Evolutionary conservation across 2,329 filamentous ascomycete genomes (phyloP).

Genomic region (Pseudovirgaria hyperparasitica): DNA sequence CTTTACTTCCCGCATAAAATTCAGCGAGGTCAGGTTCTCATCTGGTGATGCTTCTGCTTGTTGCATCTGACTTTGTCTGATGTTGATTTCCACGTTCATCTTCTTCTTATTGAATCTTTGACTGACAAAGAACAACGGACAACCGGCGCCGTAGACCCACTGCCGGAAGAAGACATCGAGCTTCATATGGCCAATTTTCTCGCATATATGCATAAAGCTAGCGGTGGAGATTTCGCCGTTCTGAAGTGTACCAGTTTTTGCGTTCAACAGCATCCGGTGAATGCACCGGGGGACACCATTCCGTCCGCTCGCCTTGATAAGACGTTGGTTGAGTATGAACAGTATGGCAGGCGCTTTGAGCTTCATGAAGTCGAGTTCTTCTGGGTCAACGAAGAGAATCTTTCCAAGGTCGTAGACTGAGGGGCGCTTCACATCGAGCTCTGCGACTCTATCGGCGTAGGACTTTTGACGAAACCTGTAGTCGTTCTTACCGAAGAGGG

Average conservation of each 20-base stretch:
- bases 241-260: constrained; percentile 65
- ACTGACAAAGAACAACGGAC: constrained; percentile 72
- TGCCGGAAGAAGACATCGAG: constrained; percentile 88
- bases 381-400: constrained; percentile 64
- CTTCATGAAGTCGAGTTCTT: constrained; percentile 80
- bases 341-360: constrained; percentile 84
- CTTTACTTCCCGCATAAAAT: constrained; percentile 75
- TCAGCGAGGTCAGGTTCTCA: constrained; percentile 47
- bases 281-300: constrained; percentile 76
- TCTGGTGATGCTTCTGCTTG: constrained; percentile 18
- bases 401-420: constrained; percentile 71
- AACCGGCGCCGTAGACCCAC: constrained; percentile 82
- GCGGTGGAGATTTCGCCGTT: constrained; percentile 61
- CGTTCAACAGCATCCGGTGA: constrained; percentile 72
- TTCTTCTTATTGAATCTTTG: constrained; percentile 98
- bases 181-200: constrained; percentile 77
- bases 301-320: constrained; percentile 78
- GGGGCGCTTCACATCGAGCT: constrained; percentile 69
- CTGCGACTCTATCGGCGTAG: constrained; percentile 68
- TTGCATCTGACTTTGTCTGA: constrained; percentile 57
- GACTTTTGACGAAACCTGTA: constrained; percentile 83
- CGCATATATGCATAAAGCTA: constrained; percentile 69
- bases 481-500: constrained; percentile 86
- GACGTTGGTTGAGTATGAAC: constrained; percentile 82
- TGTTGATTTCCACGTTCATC: constrained; percentile 81